These are phyloP conservation scores for Avena atlantica DNA, from an alignment of 176 grass and related monocot genomes.

Conservation along the genomic window DNA sequence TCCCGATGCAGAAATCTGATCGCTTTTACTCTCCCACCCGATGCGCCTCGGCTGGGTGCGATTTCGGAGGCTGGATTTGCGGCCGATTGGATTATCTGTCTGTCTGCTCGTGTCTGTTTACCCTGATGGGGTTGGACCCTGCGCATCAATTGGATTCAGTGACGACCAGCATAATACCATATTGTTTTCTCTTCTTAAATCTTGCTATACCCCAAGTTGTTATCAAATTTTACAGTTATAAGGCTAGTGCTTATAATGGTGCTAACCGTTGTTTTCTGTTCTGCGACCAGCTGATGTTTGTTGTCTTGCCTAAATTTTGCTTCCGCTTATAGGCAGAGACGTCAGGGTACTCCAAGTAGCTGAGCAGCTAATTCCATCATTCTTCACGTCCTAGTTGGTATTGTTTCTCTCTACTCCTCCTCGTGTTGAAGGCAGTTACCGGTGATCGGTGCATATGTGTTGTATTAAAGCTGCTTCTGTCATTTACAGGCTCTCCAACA, in stretches of 20 bases:
- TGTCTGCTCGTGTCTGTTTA: not conserved
- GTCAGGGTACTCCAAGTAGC: not conserved
- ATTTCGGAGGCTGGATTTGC: not conserved
- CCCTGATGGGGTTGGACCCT: not conserved
- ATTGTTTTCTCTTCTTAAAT: not conserved
- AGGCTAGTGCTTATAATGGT: not conserved
- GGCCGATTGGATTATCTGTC: not conserved
- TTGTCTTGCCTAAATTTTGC: not conserved
- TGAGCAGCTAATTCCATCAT: not conserved
- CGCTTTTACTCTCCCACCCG: not conserved
- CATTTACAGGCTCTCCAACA: constrained; percentile 26
- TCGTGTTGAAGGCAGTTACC: not conserved
- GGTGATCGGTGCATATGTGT: not conserved
- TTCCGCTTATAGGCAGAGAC: not conserved
- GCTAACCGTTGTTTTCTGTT: not conserved
- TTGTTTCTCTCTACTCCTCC: not conserved
- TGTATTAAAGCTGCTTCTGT: not conserved
- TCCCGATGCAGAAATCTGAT: not conserved
- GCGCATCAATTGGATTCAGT: not conserved
- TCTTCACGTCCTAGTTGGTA: not conserved
- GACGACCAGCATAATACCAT: not conserved
- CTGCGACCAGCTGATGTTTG: not conserved
- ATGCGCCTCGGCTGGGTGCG: not conserved
- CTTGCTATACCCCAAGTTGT: not conserved
- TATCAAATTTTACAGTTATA: not conserved